These are phyloP conservation scores for Backusella australiensis DNA, from an alignment of 192 early-diverging fungal species.

Conservation along the genomic window DNA sequence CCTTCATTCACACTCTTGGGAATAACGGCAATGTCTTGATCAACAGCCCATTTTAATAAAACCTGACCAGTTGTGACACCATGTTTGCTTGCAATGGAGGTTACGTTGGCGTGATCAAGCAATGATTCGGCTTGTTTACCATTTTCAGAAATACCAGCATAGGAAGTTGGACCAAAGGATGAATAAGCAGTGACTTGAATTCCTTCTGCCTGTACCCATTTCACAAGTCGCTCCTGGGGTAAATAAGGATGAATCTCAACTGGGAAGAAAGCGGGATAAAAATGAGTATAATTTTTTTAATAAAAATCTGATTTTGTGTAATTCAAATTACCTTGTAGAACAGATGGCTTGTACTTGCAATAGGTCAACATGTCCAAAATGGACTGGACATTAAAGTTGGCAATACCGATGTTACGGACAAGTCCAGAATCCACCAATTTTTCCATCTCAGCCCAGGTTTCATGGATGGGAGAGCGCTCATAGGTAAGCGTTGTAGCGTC, in stretches of 20 bases:
- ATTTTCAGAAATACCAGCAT: constrained; percentile 15
- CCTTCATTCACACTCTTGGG: constrained; percentile 60
- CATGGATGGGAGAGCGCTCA: constrained; percentile 49
- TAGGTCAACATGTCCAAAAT: constrained; percentile 55
- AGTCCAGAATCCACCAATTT: constrained; percentile 57
- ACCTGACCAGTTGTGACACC: constrained; percentile 57
- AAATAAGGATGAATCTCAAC: constrained; percentile 77
- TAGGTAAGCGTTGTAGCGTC: constrained; percentile 27
- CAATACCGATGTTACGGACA: constrained; percentile 63
- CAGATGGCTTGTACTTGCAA: constrained; percentile 62
- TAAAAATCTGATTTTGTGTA: neutral
- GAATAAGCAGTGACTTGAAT: constrained; percentile 74
- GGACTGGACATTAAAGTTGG: constrained; percentile 56
- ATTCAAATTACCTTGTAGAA: constrained; percentile 51
- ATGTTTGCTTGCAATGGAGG: constrained; percentile 51
- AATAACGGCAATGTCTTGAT: constrained; percentile 63
- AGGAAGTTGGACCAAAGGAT: constrained; percentile 58
- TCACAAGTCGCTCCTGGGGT: constrained; percentile 60
- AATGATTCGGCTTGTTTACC: constrained; percentile 39
- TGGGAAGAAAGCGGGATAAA: neutral
- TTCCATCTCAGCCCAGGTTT: constrained; percentile 77
- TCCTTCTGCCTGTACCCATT: constrained; percentile 52
- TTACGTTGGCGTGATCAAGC: constrained; percentile 48
- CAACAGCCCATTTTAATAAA: constrained; percentile 61
- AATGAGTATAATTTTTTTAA: neutral